A percentile compares a stretch with the other conserved stretches of the same genome.
Evolutionary conservation across 2,329 filamentous ascomycete genomes (phyloP).

Genomic region (Epichloe festucae): DNA sequence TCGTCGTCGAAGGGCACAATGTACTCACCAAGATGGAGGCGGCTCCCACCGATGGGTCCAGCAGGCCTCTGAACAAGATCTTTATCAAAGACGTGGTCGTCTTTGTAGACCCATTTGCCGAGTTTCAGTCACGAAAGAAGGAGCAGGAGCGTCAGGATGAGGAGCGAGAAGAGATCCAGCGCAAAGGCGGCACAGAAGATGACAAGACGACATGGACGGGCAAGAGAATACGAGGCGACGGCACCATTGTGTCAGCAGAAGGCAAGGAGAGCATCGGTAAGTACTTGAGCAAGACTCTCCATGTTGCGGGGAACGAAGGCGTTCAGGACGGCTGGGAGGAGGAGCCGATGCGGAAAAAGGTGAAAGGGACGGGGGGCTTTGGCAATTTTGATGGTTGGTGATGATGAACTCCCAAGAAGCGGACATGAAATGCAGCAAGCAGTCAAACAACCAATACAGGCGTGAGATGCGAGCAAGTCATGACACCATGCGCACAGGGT

Average conservation of each 20-base stretch:
- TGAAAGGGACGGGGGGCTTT: constrained; percentile 62
- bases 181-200: constrained; percentile 65
- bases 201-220: constrained; percentile 93
- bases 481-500: too few relatives aligned
- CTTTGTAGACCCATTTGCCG: constrained; percentile 89
- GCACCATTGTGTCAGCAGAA: constrained; percentile 35
- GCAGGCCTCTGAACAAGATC: constrained; percentile 66
- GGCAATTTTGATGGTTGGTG: constrained; percentile 93
- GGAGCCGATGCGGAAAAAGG: constrained; percentile 70
- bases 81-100: constrained; percentile 72
- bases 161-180: constrained; percentile 47
- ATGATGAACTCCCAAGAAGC: constrained; percentile 8
- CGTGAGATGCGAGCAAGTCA: too few relatives aligned
- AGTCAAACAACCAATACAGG: not conserved
- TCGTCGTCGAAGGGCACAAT: constrained; percentile 63
- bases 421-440: not conserved
- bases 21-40: constrained; percentile 66
- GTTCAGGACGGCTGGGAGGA: constrained; percentile 39
- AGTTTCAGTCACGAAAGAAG: constrained; percentile 67
- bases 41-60: constrained; percentile 59
- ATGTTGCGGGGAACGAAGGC: constrained; percentile 39
- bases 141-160: constrained; percentile 47
- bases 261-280: constrained; percentile 51
- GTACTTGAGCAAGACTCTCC: constrained; percentile 55
- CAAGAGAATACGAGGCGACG: constrained; percentile 65